Conservation (phyloP, 192 early-diverging fungal genomes). For the Coemansia sp. region DNA sequence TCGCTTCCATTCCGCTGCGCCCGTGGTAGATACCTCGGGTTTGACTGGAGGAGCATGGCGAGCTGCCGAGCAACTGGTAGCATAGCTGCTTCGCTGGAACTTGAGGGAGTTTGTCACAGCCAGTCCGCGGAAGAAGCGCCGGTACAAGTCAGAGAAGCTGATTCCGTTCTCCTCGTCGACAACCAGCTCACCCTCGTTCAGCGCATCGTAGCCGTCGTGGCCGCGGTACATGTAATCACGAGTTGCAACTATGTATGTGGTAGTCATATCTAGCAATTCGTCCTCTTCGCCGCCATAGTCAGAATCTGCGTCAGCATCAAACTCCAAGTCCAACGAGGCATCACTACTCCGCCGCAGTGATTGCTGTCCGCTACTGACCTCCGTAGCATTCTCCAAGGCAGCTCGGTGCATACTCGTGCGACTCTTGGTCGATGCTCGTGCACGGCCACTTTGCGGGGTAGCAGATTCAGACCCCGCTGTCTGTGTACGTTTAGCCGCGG, state of each 20-base stretch:
- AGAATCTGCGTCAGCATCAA: conserved; percentile 27
- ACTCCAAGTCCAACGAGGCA: conserved; percentile 21
- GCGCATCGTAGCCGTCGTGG: conserved; percentile 61
- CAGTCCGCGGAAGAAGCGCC: conserved; percentile 62
- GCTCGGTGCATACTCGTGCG: conserved; percentile 21
- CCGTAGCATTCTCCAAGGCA: conserved; percentile 27
- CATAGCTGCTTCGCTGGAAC: conserved; percentile 35
- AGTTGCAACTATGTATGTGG: conserved; percentile 59
- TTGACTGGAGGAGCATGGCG: conserved; percentile 11
- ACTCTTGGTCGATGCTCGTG: conserved; percentile 3
- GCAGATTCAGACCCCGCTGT: background rate
- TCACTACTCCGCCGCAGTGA: conserved; percentile 5
- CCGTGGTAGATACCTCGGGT: background rate
- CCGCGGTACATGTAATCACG: conserved; percentile 66
- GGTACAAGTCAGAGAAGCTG: conserved; percentile 57
- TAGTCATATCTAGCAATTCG: conserved; percentile 55
- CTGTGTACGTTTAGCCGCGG: conserved; percentile 17
- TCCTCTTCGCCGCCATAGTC: conserved; percentile 45
- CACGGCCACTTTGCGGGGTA: background rate
- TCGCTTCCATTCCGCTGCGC: conserved; percentile 27
- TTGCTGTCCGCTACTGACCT: conserved; percentile 10
- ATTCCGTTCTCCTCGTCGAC: conserved; percentile 69
- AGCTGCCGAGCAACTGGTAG: conserved; percentile 24
- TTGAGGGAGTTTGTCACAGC: conserved; percentile 62
- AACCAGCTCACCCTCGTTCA: conserved; percentile 53